Base-by-base conservation (phyloP, 2,329 filamentous ascomycete genomes). In the Hypoxylon sp. region DNA sequence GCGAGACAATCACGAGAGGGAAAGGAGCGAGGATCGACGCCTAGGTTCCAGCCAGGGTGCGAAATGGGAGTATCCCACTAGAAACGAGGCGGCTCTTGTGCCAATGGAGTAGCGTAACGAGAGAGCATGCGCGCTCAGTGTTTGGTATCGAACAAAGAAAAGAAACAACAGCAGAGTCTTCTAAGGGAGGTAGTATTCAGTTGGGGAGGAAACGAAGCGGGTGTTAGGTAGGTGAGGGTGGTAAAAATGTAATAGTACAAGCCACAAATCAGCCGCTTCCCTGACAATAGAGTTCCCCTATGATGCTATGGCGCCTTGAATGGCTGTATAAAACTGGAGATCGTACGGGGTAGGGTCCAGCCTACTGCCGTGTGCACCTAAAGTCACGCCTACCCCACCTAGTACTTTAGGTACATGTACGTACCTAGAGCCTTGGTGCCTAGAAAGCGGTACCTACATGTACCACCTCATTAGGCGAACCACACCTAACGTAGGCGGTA, bases 11-110 rank as follows among this genome's bases (percentile, higher is more conserved):
- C 26, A 40, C 38, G 56, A 59, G 48, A 61, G 32, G 49, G 48
- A 54, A 63, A 61, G 60, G 62, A 65, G 59, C 38, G 55, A 65
- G 32, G 64, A 69, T 67, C 61, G 64, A 63, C 67, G 52, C 54
- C 61, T 60, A 69, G 64, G 64, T 59, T 67, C 66, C 63, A 69
- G 63, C 63, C 60, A 61, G 66, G 61, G 56, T 66, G 56, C 62
- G 58, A 57, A 38, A n/a, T 26, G 36, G 14, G 30, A 40, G 45
- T 30, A 36, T 59, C 33, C 28, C 49, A 42, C 18, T 51, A 36
- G 32, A 53, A 40, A 64, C 42, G 20, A 50, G 33, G 20, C n/a
- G 32, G 24, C 44, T 52, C 16, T 51, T 62, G 51, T 52, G 61
- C 57, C 36, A 50, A 59, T 42, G 36, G 52, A 53, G 20, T 16